These are phyloP conservation scores for Chaetomium globosum DNA, from an alignment of 2,329 filamentous ascomycete species.

Conservation along the genomic window DNA sequence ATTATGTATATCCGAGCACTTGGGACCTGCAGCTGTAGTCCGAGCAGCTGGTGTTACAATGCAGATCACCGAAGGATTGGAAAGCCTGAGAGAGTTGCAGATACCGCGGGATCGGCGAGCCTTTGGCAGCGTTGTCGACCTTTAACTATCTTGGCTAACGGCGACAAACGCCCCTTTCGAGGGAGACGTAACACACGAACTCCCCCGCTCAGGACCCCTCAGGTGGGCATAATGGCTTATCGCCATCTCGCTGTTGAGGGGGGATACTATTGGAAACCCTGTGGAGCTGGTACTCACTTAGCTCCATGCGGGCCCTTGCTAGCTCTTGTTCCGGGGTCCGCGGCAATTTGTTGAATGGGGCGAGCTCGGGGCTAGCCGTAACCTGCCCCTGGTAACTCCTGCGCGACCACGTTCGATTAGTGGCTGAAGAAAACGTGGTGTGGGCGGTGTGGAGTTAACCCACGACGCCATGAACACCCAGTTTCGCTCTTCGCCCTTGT, in stretches of 20 bases:
- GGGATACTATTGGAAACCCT: background rate
- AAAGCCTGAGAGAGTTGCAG: background rate
- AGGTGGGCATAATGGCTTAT: conserved; percentile 11
- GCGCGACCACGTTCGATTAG: background rate
- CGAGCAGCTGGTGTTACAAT: background rate
- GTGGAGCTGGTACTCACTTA: background rate
- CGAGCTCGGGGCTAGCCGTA: background rate
- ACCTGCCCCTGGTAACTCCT: background rate
- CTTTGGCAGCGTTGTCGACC: background rate
- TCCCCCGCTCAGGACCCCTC: background rate
- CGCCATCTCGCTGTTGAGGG: conserved; percentile 6
- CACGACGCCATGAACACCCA: background rate
- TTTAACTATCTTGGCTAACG: conserved; percentile 2
- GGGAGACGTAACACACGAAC: background rate
- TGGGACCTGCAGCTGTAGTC: background rate
- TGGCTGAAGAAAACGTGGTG: background rate
- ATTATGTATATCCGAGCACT: background rate
- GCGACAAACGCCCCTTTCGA: background rate
- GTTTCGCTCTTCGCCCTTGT: too few species aligned
- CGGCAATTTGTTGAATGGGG: background rate
- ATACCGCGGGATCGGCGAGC: background rate
- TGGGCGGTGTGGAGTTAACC: background rate
- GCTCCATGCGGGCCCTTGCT: background rate
- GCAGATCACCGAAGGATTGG: background rate
- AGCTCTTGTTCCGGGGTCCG: conserved; percentile 1